phyloP scores from a whole-genome alignment of 768 basidiomycete species.

The Suillus plorans region DNA sequence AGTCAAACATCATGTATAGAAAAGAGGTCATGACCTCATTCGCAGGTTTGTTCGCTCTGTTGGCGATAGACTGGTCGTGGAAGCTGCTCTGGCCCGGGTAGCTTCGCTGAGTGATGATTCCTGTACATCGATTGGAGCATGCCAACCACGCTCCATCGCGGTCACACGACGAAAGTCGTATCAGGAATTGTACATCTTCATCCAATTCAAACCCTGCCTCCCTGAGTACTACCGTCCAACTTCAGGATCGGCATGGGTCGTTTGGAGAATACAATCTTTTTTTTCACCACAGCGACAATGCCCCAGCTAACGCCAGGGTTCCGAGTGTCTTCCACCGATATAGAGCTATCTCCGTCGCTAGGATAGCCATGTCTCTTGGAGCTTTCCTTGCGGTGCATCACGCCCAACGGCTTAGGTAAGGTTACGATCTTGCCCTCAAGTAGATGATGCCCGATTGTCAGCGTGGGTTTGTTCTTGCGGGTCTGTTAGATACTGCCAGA shows the following conservation, averaged over 20 bases:
- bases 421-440: slow-evolving; percentile 82
- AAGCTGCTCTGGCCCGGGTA: not conserved
- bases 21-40: not conserved
- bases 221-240: slow-evolving; percentile 20
- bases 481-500: slow-evolving; percentile 7
- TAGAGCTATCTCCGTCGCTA: not conserved
- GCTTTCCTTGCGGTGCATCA: slow-evolving; percentile 52
- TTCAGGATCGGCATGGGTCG: slow-evolving; percentile 73
- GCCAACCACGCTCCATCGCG: not conserved
- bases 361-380: slow-evolving; percentile 5
- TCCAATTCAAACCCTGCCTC: not conserved
- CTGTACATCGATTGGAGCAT: not conserved
- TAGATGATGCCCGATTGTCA: slow-evolving; percentile 85
- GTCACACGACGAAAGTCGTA: not conserved
- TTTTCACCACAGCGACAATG: slow-evolving; percentile 69
- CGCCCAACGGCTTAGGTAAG: slow-evolving; percentile 79
- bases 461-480: slow-evolving; percentile 68
- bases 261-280: slow-evolving; percentile 82
- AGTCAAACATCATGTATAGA: not conserved
- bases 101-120: not conserved
- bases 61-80: too few relatives aligned
- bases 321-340: slow-evolving; percentile 3
- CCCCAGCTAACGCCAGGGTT: slow-evolving; percentile 46
- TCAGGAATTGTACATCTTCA: not conserved
- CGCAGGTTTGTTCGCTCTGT: not conserved